Evolutionary conservation across 495 filamentous ascomycete genomes (phyloP).

Genomic region (Xylaria acuta): DNA sequence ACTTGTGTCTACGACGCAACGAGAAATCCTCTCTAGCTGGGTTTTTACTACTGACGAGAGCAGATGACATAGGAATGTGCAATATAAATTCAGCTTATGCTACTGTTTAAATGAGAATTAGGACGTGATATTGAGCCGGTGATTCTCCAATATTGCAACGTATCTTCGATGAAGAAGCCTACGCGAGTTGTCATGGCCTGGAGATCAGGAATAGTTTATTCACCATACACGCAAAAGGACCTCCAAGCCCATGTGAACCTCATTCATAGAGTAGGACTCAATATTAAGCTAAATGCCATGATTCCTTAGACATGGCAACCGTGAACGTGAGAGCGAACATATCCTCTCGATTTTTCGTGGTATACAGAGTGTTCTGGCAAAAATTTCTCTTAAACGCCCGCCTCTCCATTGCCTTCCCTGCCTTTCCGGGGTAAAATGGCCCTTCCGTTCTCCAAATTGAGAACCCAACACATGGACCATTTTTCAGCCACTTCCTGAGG

Average conservation of each 20-base stretch:
- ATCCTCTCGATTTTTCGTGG: neutral
- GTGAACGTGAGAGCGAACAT: neutral
- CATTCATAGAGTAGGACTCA: neutral
- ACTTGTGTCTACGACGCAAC: neutral
- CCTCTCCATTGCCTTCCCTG: constrained; percentile 3
- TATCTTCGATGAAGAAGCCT: neutral
- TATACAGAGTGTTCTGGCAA: constrained; percentile 17
- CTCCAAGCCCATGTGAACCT: neutral
- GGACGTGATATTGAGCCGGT: neutral
- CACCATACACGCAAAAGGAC: neutral
- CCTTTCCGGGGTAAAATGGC: constrained; percentile 8
- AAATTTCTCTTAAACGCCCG: constrained; percentile 8
- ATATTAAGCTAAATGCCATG: constrained; percentile 12
- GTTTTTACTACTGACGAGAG: neutral
- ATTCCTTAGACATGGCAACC: neutral
- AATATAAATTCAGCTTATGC: neutral
- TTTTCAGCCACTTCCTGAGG: constrained; percentile 3
- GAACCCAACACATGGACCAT: neutral
- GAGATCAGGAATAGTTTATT: neutral
- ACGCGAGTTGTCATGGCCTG: neutral
- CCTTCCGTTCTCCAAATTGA: neutral
- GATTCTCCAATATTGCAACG: neutral
- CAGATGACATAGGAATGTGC: neutral
- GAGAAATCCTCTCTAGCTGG: neutral
- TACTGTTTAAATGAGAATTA: neutral